Evolutionary conservation across 192 early-diverging fungal species (phyloP), one percentile per base, ranked within the genome.

Genomic region (Backusella liffmaniae): DNA sequence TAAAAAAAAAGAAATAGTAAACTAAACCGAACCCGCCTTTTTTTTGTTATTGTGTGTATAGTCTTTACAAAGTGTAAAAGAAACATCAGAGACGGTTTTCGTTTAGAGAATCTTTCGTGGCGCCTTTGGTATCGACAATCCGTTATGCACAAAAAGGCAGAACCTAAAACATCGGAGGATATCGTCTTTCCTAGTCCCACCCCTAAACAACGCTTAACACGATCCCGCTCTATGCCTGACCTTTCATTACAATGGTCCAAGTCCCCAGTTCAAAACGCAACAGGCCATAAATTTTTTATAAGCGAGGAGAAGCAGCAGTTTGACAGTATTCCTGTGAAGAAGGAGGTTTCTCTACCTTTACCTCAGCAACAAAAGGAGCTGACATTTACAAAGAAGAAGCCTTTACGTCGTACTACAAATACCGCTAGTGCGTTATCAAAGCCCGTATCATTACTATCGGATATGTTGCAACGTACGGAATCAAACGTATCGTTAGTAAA

Each of bases 101-200:
- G 80, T 49, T 51, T 77, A 39, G 80, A 81, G 29, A 81, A 81
- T 41, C 72, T 81, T 34, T 81, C 80, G 4, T 81, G 80, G 80
- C 70, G 81, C 29, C 51, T 81, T 59, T 81, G 80, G 80, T 77
- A 81, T 74, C 71, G 76, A 69, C 70, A 81, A 66, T 73, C 79
- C 13, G 29, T 71, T 13, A 30, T 71, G 42, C 42, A 71, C 26
- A 71, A 71, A 44, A 71, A 32, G 42, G 44, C 29, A 71, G 70
- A 71, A 44, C 70, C 39, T 6, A 49, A 49, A 29, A 71, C 44
- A 32, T 49, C 41, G 29, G 44, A 71, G 16, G 70, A 71, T 71
- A 71, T 71, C 70, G 44, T 41, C 12, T 62, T 62, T 62, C 18
- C 42, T 49, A 39, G 10, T 69, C n/a, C 70, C 10, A 37, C 67